Base-by-base conservation (phyloP, 2,329 filamentous ascomycete genomes). In the Emergomyces africanus region DNA sequence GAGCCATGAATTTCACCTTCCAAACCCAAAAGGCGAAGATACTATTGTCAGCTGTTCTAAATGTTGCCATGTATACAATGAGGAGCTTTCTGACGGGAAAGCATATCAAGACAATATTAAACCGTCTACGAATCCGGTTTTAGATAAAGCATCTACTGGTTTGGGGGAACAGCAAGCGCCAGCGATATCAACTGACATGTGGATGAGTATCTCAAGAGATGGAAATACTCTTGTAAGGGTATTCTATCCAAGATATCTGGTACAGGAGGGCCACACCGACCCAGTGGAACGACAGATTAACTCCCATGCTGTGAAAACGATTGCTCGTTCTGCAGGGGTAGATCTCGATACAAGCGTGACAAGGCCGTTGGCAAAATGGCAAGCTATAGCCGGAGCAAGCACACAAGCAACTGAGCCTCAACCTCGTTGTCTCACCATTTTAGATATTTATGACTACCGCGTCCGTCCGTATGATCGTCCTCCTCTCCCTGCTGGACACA, bases 1-100 rank as follows among this genome's bases (percentile, higher is more conserved):
- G 42, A 97, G 91, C 71, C 94, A 99, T 70, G 94, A 99, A 68
- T 99, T 95, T 69, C 94, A 96, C 69, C 86, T 96, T 56, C 81
- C 87, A 1, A 89, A 86, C 35, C 69, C 81, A 0, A 85, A 87
- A 55, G 94, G 94, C 8, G 94, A 97, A 70, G 94, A 99, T 67
- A 85, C 83, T 1, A 80, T 99, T 42, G 83, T 95, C 62, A 85
- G 79, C 62, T 99, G 94, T 71, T 75, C 75, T 25, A 75, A 72
- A 12, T 99, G 94, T 70, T 78, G 81, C 39, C 89, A 91, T 68
- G 81, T 87, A 0, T 87, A 87, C 60, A 99, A 97, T 64, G 89
- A 95, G 63, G 94, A 99, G 70, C 79, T 96, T n/a, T 87, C 86
- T 14, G 73, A 79, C 62, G 78, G 73, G 0, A 71, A 68, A 59